A percentile compares a stretch with the other conserved stretches of the same genome.
phyloP scores from a whole-genome alignment of 352 stramenopile genomes.

The Globisporangium rhizosaccharum region DNA sequence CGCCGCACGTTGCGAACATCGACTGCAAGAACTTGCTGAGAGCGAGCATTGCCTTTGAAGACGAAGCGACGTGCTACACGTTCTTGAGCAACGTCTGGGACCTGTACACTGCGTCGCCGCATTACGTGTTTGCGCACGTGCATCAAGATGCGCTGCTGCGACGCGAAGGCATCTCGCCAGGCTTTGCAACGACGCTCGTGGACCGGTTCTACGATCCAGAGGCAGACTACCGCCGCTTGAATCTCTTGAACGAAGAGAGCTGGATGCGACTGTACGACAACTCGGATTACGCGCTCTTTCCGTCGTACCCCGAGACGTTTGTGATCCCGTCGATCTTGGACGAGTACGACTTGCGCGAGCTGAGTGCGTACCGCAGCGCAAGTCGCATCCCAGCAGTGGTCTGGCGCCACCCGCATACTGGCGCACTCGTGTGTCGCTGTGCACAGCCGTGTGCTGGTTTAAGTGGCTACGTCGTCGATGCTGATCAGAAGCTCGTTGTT shows the following conservation, averaged over 20 bases:
- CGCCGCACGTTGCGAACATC: conserved; percentile 78
- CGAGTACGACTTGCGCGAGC: conserved; percentile 82
- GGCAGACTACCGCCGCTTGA: conserved; percentile 75
- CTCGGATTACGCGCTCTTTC: conserved; percentile 85
- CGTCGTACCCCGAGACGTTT: conserved; percentile 93
- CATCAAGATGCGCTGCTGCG: conserved; percentile 69
- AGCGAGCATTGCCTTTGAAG: conserved; percentile 77
- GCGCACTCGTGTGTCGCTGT: conserved; percentile 86
- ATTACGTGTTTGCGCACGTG: conserved; percentile 70
- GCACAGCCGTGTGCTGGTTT: conserved; percentile 80
- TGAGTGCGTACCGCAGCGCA: conserved; percentile 92
- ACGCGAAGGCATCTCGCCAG: conserved; percentile 24
- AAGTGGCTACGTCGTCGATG: conserved; percentile 75
- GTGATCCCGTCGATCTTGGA: conserved; percentile 90
- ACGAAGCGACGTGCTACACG: conserved; percentile 71
- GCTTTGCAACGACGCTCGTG: conserved; percentile 34
- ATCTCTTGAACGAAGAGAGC: conserved; percentile 70
- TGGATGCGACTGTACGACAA: conserved; percentile 87
- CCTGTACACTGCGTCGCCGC: conserved; percentile 47
- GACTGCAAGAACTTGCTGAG: conserved; percentile 81
- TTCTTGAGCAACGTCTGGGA: conserved; percentile 74
- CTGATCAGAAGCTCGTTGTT: conserved; percentile 76
- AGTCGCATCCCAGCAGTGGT: conserved; percentile 92
- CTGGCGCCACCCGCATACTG: conserved; percentile 89
- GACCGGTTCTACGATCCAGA: conserved; percentile 68